Base-by-base conservation (phyloP, 2,329 filamentous ascomycete species). In the Elsinoe arachidis region DNA sequence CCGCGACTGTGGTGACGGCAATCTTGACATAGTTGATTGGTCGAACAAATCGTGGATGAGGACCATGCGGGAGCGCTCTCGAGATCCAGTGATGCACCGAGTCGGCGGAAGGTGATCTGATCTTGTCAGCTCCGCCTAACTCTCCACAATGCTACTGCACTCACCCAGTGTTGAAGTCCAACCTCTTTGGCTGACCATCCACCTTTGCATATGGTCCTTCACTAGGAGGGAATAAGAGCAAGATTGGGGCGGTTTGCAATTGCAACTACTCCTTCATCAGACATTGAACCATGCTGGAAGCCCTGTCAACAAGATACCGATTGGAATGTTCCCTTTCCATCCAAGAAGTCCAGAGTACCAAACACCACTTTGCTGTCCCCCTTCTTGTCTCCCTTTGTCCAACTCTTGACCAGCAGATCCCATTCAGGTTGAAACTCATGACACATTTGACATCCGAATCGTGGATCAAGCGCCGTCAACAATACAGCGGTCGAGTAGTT, bases 341-440 rank as follows among this genome's bases (percentile, higher is more conserved):
- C 85, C 39, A 79, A 72, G 69, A 99, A 99, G 72, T 99, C 93
- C 65, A 99, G 74, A 5, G 88, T 92, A 21, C 82, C 86, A 73
- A 92, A 95, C 44, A 97, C 71, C 62, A 95, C 66, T 61, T 86
- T 80, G 26, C 84, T 86, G 63, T 88, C 80, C 55, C 79, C 86
- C 59, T 82, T 76, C 76, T 86, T 89, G 72, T 95, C 88, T 6
- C 88, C 90, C 71, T 87, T 90, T 61, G 79, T 79, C 93, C 93
- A 99, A 73, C 88, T 93, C 72, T 84, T 88, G 56, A 82, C 83
- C 56, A 99, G 75, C 56, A 97, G 73, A 57, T 95, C 88, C 87
- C 90, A 99, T 74, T 99, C 93, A 1, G 91, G 87, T 71, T 96
- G 88, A 72, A 99, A 96, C 55, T 95, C 89, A 55, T 84, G 81